Base-by-base conservation (phyloP, 306 rosid genomes). In the Prunus salicina region DNA sequence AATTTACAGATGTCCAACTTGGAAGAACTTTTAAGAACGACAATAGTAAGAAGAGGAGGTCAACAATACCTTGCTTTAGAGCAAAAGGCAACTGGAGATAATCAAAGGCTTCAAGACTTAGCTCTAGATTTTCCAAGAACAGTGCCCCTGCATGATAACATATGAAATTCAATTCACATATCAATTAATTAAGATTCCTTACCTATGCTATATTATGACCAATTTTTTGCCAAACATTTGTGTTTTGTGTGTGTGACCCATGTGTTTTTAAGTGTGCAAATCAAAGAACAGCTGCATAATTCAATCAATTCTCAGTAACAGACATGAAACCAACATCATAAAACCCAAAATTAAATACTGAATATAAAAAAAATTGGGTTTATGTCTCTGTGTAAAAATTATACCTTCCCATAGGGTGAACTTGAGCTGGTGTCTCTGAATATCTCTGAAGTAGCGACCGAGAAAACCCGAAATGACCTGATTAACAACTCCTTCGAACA, bases 61-160 rank as follows among this genome's bases (percentile, higher is more conserved):
- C 69, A 22, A 75, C 43, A 24, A 41, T 83, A 94, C 98, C 98
- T 89, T 90, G 88, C 75, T 88, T 94, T 47, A 94, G 87, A 67
- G 97, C 97, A 84, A 94, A 90, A 28, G 98, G 98, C 84, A 94
- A 85, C 81, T 85, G 95, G 69, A 94, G 95, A 88, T 94, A 92
- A 84, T 94, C 98, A 69, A 92, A 94, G 30, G 98, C 98, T 78
- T 94, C 97, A 71, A 92, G 92, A 82, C 83, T 92, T 60, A 94
- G 91, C 91, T 94, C 97, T 71, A 92, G 96, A 85, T 94, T 88
- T 84, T 94, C 98, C 87, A 94, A 76, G 46, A 92, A 86, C 18
- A 94, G 93, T 88, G 87, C 96, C 89, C 89, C 98, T 94, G 76
- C 46, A 70, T 56, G 19, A 62, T 8, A 60, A 62, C n/a, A 28